phyloP scores from a whole-genome alignment of 331 rosid species.

The Malus hybrid region DNA sequence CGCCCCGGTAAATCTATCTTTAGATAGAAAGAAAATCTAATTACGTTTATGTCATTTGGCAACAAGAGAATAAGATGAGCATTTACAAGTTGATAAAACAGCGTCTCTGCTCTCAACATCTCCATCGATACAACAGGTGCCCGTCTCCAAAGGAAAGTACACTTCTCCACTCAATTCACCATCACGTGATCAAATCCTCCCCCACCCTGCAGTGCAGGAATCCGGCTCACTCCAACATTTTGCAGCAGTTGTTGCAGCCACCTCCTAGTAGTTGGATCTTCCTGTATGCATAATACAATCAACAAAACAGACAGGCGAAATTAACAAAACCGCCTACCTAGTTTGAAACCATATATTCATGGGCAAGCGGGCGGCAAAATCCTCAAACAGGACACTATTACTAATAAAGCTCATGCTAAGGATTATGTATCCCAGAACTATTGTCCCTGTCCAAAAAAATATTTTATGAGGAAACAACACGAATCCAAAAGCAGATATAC shows the following conservation, averaged over 20 bases:
- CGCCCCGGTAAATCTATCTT: not conserved
- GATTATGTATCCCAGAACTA: not conserved
- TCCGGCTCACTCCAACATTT: constrained; percentile 47
- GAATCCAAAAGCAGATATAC: constrained; percentile 5
- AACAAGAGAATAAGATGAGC: not conserved
- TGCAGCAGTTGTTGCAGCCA: constrained; percentile 67
- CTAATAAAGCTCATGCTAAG: not conserved
- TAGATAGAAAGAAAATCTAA: not conserved
- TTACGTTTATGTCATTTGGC: not conserved
- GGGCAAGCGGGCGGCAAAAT: not conserved
- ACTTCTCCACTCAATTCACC: constrained; percentile 6
- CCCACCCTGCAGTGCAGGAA: constrained; percentile 40
- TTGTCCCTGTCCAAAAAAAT: not conserved
- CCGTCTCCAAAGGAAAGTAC: not conserved
- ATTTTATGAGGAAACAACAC: not conserved
- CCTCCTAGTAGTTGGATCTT: constrained; percentile 59
- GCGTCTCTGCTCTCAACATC: not conserved
- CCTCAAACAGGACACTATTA: not conserved
- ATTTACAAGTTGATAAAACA: not conserved
- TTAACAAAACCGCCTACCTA: not conserved
- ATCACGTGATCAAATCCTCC: constrained; percentile 53
- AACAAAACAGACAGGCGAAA: not conserved
- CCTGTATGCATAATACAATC: constrained; percentile 31
- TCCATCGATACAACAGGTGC: not conserved
- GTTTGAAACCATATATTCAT: not conserved